Percentiles rank a stretch among this genome's conserved stretches.
These are phyloP conservation scores for Fraxinus angustifolia DNA, from an alignment of 305 asterid species.

Conservation along the genomic window DNA sequence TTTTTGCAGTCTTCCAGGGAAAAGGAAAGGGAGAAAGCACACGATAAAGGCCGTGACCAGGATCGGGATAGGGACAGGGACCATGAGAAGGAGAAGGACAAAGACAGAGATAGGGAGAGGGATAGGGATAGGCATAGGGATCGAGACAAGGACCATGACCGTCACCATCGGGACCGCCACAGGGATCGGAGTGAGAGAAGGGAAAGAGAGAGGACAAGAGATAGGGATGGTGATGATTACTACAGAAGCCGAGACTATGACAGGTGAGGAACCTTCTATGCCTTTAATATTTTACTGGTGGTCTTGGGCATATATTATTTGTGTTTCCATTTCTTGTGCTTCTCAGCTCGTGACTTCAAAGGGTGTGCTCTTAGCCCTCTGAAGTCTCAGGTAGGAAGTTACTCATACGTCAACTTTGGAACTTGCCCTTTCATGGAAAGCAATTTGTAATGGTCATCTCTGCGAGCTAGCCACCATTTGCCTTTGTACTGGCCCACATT, in stretches of 20 bases:
- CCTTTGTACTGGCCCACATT: neutral
- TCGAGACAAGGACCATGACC: slow-evolving; percentile 46
- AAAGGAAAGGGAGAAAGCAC: neutral
- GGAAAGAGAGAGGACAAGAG: slow-evolving; percentile 46
- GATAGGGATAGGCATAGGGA: slow-evolving; percentile 39
- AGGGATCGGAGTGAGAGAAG: slow-evolving; percentile 46
- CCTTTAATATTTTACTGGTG: neutral
- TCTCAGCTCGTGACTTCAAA: neutral
- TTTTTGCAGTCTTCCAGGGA: neutral
- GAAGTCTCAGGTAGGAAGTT: neutral
- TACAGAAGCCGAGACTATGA: slow-evolving; percentile 57
- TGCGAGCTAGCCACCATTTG: slow-evolving; percentile 2
- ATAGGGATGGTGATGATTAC: slow-evolving; percentile 54
- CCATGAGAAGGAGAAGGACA: slow-evolving; percentile 38
- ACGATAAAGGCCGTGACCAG: neutral
- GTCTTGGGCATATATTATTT: neutral
- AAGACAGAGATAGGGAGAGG: slow-evolving; percentile 33
- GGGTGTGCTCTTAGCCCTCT: neutral
- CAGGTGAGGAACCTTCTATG: slow-evolving; percentile 35
- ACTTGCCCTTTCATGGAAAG: neutral
- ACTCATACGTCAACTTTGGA: neutral
- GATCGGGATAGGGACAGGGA: slow-evolving; percentile 24
- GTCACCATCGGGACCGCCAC: slow-evolving; percentile 42
- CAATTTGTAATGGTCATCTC: neutral
- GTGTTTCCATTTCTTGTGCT: neutral